Evolutionary conservation across 257 asterid species (phyloP).

Genomic region (Solanum phureja): DNA sequence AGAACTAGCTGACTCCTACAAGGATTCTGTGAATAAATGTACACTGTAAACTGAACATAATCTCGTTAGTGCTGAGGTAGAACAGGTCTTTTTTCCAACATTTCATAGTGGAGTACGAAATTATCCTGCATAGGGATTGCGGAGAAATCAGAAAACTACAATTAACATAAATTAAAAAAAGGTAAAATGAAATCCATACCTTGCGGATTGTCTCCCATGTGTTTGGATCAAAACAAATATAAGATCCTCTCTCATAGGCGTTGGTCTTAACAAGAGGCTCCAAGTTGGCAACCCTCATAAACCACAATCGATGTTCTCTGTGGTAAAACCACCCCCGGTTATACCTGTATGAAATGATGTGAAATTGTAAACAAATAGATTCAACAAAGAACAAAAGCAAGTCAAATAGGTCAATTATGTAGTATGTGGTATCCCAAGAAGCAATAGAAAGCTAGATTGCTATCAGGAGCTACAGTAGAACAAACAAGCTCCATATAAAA

Average conservation of each 20-base stretch:
- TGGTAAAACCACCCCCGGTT: constrained; percentile 94
- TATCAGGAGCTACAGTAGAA: neutral
- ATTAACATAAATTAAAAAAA: neutral
- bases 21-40: neutral
- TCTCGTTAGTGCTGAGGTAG: constrained; percentile 62
- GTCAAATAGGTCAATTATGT: neutral
- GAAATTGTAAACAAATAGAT: neutral
- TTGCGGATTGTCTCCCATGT: constrained; percentile 96
- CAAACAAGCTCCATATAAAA: neutral
- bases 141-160: neutral
- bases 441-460: neutral
- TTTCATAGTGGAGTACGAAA: constrained; percentile 73
- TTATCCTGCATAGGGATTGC: constrained; percentile 70
- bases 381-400: neutral
- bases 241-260: constrained; percentile 79
- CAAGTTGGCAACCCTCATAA: constrained; percentile 56
- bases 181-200: constrained; percentile 29
- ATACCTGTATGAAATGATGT: constrained; percentile 42
- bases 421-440: neutral
- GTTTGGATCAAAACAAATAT: constrained; percentile 86
- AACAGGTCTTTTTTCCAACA: constrained; percentile 76
- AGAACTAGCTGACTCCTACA: neutral
- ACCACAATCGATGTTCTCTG: constrained; percentile 63
- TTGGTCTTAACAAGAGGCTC: constrained; percentile 83
- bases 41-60: neutral